Evolutionary conservation across 202 grass and related monocot genomes (phyloP).

Genomic region (Alloteropsis angusta): DNA sequence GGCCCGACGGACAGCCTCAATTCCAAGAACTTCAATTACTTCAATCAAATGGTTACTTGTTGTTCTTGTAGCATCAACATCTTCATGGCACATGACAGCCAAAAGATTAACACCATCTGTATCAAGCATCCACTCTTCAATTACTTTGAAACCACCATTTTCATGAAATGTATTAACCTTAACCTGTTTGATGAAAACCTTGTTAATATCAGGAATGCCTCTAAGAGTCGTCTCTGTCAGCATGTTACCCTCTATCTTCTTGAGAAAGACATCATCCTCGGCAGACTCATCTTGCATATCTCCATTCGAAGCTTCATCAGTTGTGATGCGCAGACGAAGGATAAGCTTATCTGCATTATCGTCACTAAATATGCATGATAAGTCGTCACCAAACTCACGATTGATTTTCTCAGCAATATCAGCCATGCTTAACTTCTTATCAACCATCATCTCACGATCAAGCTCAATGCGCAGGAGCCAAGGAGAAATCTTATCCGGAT

Average conservation of each 20-base stretch:
- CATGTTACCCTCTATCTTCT: slow-evolving; percentile 92
- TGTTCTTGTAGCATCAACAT: slow-evolving; percentile 88
- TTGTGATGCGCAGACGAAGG: slow-evolving; percentile 78
- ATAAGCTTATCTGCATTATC: slow-evolving; percentile 98
- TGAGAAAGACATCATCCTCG: slow-evolving; percentile 84
- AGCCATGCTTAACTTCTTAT: slow-evolving; percentile 98
- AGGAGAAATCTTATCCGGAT: slow-evolving; percentile 79
- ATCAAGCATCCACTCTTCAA: slow-evolving; percentile 85
- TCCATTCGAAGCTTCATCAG: slow-evolving; percentile 79
- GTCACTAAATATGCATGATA: slow-evolving; percentile 96
- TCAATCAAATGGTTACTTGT: slow-evolving; percentile 95
- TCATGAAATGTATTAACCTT: slow-evolving; percentile 70
- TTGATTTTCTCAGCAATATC: slow-evolving; percentile 92
- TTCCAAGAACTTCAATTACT: slow-evolving; percentile 95
- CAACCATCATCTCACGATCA: slow-evolving; percentile 98
- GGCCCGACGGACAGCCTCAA: slow-evolving; percentile 76
- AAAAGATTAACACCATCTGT: slow-evolving; percentile 92
- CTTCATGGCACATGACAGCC: slow-evolving; percentile 87
- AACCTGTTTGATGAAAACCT: slow-evolving; percentile 82
- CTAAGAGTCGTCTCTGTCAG: slow-evolving; percentile 87
- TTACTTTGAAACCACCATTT: slow-evolving; percentile 56
- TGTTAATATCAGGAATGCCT: slow-evolving; percentile 86
- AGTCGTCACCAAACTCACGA: slow-evolving; percentile 73
- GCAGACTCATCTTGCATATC: slow-evolving; percentile 79
- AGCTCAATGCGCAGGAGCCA: slow-evolving; percentile 88